Percentiles rank a stretch among this genome's conserved stretches.
Evolutionary conservation across 495 filamentous ascomycete genomes (phyloP).

Genomic region (Penicillium cosmopolitanum): DNA sequence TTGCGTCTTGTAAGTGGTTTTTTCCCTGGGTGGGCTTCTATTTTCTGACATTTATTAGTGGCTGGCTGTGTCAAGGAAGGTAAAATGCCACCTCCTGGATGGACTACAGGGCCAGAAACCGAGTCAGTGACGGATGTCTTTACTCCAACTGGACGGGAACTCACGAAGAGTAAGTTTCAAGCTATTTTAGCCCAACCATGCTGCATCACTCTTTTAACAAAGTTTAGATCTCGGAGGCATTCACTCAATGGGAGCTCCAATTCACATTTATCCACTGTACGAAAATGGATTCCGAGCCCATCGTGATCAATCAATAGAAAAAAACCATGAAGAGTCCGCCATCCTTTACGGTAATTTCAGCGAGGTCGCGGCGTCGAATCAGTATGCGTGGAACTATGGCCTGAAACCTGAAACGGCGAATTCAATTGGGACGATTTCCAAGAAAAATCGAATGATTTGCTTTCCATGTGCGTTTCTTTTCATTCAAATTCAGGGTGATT

Average conservation of each 20-base stretch:
- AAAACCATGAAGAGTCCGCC: constrained; percentile 53
- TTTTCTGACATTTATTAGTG: constrained; percentile 29
- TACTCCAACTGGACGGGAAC: constrained; percentile 15
- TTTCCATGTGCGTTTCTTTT: constrained; percentile 45
- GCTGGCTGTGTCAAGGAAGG: constrained; percentile 35
- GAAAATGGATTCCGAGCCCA: constrained; percentile 57
- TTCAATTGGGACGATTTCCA: constrained; percentile 46
- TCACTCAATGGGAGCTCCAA: constrained; percentile 54
- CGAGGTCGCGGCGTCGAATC: constrained; percentile 46
- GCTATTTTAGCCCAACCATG: constrained; percentile 1
- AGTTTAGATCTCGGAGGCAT: constrained; percentile 38
- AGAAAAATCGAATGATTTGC: constrained; percentile 59
- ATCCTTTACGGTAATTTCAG: constrained; percentile 54
- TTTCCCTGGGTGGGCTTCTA: constrained; percentile 17
- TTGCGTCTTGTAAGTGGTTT: constrained; percentile 52
- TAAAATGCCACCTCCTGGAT: constrained; percentile 51
- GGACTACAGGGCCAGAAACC: constrained; percentile 38
- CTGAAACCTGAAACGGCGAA: constrained; percentile 35
- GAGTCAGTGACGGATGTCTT: constrained; percentile 28
- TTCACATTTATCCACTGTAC: constrained; percentile 59
- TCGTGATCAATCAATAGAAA: constrained; percentile 47
- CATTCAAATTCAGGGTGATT: not conserved
- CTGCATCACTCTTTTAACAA: not conserved
- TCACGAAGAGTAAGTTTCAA: constrained; percentile 7
- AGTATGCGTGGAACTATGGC: constrained; percentile 52